Conservation (phyloP, 768 basidiomycete species). For the Boletus vermiculosoides region DNA sequence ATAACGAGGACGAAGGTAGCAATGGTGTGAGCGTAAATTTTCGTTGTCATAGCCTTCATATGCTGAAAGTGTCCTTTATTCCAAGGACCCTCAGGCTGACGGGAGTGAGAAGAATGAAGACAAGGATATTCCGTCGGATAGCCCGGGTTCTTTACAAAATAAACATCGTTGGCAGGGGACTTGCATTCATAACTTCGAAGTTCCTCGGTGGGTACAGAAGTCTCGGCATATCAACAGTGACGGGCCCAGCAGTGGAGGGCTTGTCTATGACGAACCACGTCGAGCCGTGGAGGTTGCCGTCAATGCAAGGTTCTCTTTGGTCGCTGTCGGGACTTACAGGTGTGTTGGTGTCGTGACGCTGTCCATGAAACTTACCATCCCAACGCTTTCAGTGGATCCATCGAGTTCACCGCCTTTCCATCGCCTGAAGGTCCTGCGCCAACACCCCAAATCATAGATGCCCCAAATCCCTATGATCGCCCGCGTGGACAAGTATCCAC, state of each 20-base stretch:
- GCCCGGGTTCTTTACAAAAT: conserved; percentile 5
- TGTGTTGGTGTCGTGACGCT: conserved; percentile 25
- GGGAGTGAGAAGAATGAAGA: conserved; percentile 9
- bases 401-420: conserved; percentile 70
- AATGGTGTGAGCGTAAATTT: conserved; percentile 39
- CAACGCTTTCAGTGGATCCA: conserved; percentile 48
- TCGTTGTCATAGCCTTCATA: neutral
- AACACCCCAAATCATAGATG: conserved; percentile 56
- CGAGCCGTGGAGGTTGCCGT: conserved; percentile 65
- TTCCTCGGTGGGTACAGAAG: conserved; percentile 80
- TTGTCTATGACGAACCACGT: conserved; percentile 61
- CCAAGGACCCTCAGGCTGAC: conserved; percentile 10
- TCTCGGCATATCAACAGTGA: conserved; percentile 56
- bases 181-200: conserved; percentile 73
- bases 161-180: conserved; percentile 64
- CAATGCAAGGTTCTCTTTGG: conserved; percentile 77
- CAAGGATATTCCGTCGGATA: conserved; percentile 2
- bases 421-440: conserved; percentile 57
- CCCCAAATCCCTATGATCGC: conserved; percentile 61
- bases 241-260: conserved; percentile 29
- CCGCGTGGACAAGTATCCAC: conserved; percentile 60
- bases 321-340: conserved; percentile 79
- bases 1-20: conserved; percentile 49
- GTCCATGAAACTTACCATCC: neutral
- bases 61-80: conserved; percentile 1